Base-by-base conservation (phyloP, 2,329 filamentous ascomycete genomes). In the Triangularia setosa region DNA sequence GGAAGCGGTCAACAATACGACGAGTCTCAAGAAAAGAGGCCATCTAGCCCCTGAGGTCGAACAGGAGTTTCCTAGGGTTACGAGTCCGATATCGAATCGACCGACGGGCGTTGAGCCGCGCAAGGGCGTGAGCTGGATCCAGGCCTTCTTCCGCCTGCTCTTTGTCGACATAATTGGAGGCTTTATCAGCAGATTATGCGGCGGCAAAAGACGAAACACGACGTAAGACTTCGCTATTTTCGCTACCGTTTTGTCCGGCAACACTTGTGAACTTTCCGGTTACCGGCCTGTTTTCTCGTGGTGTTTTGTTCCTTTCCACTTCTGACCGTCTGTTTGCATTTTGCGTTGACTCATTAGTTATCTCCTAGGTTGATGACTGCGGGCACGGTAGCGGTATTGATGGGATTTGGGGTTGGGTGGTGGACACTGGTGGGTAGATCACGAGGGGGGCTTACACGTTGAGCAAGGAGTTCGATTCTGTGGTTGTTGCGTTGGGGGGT, bases 91-190 rank as follows among this genome's bases (percentile, higher is more conserved):
- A 11, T 56, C 53, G 18, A 30, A n/a, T 33, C 23, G 54, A 11
- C 59, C 66, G 21, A 28, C 63, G 1, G 67, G 67, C 11, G 62
- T 71, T 9, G 63, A 71, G 12, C 68, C 62, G 7, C 66, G 60
- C 57, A 69, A 72, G 58, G 62, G 66, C 25, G 66, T 65, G 14
- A 66, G 69, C 55, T 77, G 77, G 79, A 67, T 80, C 21, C 67
- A 67, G 28, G 68, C 72, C 9, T 75, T 79, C 61, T 68, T 79
- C 57, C 72, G 68, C 30, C 65, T 76, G 3, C 58, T 79, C 1
- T 76, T 80, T 65, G 75, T 79, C 53, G 77, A 78, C 58, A 77
- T 75, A 73, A 71, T 80, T 14, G 76, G 78, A 2, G 73, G 75
- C 12, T 65, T 79, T 53, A 69, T 78, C 30, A 69, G 67, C 24